Conservation (phyloP, 2,329 filamentous ascomycete genomes). For the Phyllosticta capitalensis region DNA sequence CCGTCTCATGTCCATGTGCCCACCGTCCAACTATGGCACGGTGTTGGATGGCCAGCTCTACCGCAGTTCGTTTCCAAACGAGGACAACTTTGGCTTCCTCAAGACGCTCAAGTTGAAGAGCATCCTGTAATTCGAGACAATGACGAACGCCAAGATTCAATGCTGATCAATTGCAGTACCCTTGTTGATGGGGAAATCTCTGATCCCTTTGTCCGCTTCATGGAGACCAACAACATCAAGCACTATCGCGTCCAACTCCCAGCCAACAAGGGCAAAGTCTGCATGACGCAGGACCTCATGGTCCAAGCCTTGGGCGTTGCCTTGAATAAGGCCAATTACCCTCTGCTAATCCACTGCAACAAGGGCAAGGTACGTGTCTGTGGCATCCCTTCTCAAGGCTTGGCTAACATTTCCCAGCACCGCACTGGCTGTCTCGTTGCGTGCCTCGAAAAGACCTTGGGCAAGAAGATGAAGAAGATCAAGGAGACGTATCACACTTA, state of each 20-base stretch:
- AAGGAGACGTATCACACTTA: constrained; percentile 66
- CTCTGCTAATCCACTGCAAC: constrained; percentile 83
- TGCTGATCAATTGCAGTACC: constrained; percentile 35
- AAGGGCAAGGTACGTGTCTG: constrained; percentile 59
- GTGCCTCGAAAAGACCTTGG: constrained; percentile 62
- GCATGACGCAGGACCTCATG: constrained; percentile 43
- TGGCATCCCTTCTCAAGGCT: neutral
- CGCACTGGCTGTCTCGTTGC: constrained; percentile 85
- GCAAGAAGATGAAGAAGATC: constrained; percentile 54
- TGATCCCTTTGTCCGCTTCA: constrained; percentile 48
- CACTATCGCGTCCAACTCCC: constrained; percentile 70
- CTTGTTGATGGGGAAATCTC: constrained; percentile 42
- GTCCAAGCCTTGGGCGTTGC: constrained; percentile 60
- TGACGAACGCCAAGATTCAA: neutral
- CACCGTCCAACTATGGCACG: constrained; percentile 67
- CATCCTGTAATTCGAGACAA: constrained; percentile 53
- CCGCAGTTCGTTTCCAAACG: constrained; percentile 69
- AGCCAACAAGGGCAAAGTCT: constrained; percentile 68
- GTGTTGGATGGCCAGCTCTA: constrained; percentile 66
- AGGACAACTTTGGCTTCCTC: constrained; percentile 62
- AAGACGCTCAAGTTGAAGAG: constrained; percentile 62
- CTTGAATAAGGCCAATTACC: constrained; percentile 64
- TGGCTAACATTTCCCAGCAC: constrained; percentile 43
- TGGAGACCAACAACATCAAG: constrained; percentile 55
- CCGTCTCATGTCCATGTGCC: constrained; percentile 30